phyloP scores from a whole-genome alignment of 2,329 filamentous ascomycete species.

The Colletotrichum sp. region DNA sequence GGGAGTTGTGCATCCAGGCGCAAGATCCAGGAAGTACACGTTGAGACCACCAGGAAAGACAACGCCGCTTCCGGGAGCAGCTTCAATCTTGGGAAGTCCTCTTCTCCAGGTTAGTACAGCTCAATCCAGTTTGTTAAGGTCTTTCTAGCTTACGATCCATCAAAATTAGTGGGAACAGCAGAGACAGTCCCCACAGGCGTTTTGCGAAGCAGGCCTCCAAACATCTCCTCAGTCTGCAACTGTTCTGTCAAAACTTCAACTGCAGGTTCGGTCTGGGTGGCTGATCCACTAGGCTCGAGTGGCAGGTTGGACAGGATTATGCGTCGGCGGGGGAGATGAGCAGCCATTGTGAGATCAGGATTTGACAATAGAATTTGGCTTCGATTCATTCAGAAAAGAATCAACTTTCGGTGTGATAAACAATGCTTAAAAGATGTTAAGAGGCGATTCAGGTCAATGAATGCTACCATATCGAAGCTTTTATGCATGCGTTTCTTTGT shows the following conservation, averaged over 20 bases:
- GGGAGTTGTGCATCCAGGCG: not conserved
- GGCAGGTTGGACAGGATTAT: not conserved
- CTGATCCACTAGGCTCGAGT: not conserved
- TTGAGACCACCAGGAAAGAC: not conserved
- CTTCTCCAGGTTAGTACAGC: not conserved
- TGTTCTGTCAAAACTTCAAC: not conserved
- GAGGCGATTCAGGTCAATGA: not conserved
- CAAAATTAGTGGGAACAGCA: not conserved
- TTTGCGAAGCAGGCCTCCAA: not conserved
- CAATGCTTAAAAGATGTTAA: not conserved
- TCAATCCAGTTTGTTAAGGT: not conserved
- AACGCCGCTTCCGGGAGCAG: not conserved
- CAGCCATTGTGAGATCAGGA: not conserved
- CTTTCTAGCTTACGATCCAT: not conserved
- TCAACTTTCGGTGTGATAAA: not conserved
- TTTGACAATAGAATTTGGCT: not conserved
- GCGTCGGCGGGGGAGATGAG: not conserved
- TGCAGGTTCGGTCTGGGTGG: not conserved
- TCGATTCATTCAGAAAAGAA: not conserved
- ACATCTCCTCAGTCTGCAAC: not conserved
- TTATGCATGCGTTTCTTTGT: not conserved
- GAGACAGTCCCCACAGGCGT: slow-evolving; percentile 38
- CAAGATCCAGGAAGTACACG: not conserved
- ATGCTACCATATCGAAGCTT: not conserved
- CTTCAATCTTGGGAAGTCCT: not conserved